Percentiles rank a stretch among this genome's conserved stretches.
Conservation (phyloP, 306 rosid genomes). For the Fagus sylvatica region DNA sequence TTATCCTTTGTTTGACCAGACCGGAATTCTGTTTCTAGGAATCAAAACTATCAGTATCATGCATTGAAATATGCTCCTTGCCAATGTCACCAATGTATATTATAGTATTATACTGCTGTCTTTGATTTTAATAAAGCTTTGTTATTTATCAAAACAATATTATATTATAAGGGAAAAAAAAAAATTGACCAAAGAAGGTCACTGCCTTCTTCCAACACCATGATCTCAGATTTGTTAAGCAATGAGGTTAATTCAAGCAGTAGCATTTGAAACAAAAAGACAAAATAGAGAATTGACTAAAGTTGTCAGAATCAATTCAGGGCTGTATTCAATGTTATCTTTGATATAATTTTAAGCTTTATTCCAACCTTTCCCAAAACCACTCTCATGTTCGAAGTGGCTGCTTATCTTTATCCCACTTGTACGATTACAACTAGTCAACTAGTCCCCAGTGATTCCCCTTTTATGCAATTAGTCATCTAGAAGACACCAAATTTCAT, state of each 20-base stretch:
- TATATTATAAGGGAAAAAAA: not conserved
- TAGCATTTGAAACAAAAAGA: not conserved
- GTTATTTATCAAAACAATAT: not conserved
- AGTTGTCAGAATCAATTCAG: not conserved
- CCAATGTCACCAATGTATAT: not conserved
- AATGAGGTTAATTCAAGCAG: not conserved
- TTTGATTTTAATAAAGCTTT: no score
- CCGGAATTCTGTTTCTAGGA: not conserved
- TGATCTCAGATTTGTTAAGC: not conserved
- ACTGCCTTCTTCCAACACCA: not conserved
- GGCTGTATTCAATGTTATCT: not conserved
- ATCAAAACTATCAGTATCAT: not conserved
- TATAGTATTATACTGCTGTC: no score
- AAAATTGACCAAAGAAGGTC: not conserved
- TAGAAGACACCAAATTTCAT: not conserved
- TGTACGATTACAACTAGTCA: not conserved
- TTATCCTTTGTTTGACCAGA: not conserved
- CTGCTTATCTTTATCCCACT: not conserved
- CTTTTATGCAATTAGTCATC: not conserved
- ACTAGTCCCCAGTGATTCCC: not conserved
- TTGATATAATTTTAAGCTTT: not conserved
- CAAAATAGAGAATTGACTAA: not conserved
- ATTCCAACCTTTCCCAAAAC: not conserved
- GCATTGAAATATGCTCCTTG: not conserved
- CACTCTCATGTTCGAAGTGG: not conserved